These are phyloP conservation scores for Simplicillium aogashimaense DNA, from an alignment of 2,329 filamentous ascomycete genomes.

Conservation along the genomic window DNA sequence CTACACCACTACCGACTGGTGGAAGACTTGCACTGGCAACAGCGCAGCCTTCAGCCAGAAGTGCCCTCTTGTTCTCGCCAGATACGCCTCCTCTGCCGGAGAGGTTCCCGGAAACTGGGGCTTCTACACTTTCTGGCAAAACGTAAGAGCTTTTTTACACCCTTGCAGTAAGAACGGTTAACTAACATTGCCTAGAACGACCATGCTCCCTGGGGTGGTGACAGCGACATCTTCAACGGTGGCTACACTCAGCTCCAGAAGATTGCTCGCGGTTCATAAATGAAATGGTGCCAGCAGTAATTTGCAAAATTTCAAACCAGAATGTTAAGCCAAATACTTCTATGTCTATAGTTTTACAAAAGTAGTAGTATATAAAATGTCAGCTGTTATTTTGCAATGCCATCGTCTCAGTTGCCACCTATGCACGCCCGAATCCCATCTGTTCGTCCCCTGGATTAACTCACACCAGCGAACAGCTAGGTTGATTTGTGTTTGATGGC, in stretches of 20 bases:
- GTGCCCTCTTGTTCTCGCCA: slow-evolving; percentile 37
- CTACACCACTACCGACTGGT: slow-evolving; percentile 44
- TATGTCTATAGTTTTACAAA: too few species aligned
- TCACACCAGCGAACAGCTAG: too few species aligned
- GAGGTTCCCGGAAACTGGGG: slow-evolving; percentile 40
- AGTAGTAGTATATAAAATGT: too few species aligned
- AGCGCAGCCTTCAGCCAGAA: slow-evolving; percentile 31
- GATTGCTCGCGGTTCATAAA: slow-evolving; percentile 9
- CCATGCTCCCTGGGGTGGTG: slow-evolving; percentile 10
- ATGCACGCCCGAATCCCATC: too few species aligned
- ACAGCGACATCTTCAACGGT: slow-evolving; percentile 13
- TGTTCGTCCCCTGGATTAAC: too few species aligned
- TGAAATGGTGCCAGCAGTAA: not conserved
- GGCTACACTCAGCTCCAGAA: slow-evolving; percentile 10
- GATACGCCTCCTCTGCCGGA: slow-evolving; percentile 29
- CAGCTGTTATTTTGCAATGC: too few species aligned
- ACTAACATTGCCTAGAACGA: slow-evolving; percentile 2
- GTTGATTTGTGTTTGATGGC: too few species aligned
- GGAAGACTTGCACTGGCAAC: slow-evolving; percentile 41
- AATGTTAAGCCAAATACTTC: too few species aligned
- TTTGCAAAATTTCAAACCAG: too few species aligned
- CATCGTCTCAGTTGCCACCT: too few species aligned
- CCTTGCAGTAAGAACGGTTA: too few species aligned
- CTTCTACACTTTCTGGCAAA: slow-evolving; percentile 38
- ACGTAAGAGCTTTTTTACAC: not conserved